A percentile compares a stretch with the other conserved stretches of the same genome.
These are phyloP conservation scores for Pseudotsuga menziesii DNA, from an alignment of 75 land plant genomes.

Conservation along the genomic window DNA sequence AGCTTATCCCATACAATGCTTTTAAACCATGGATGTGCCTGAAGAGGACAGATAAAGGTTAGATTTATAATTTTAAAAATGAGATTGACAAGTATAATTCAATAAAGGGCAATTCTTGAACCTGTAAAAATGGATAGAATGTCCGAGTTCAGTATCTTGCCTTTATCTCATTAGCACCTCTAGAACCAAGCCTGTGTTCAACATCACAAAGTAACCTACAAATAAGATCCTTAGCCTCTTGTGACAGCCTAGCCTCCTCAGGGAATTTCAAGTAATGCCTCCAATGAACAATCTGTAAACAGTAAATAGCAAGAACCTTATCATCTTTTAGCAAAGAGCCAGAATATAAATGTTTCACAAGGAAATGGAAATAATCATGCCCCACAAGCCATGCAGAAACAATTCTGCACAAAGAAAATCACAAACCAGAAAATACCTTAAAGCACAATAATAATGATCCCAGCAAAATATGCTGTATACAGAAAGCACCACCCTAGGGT, in stretches of 20 bases:
- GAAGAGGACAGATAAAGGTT: slow-evolving; percentile 1
- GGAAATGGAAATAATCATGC: not conserved
- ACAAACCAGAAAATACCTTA: not conserved
- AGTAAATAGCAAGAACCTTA: not conserved
- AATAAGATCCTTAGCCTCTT: slow-evolving; percentile 92
- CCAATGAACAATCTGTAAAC: slow-evolving; percentile 92
- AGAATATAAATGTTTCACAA: not conserved
- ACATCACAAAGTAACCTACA: slow-evolving; percentile 90
- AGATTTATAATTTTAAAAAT: not conserved
- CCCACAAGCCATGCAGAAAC: not conserved
- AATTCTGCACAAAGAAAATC: not conserved
- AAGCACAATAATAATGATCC: not conserved
- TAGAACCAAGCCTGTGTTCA: slow-evolving; percentile 81
- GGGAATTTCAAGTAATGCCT: slow-evolving; percentile 87
- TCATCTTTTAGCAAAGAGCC: not conserved
- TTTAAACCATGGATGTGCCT: slow-evolving; percentile 90
- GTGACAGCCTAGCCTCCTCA: slow-evolving; percentile 67
- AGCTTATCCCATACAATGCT: slow-evolving; percentile 75
- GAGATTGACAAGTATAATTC: not conserved
- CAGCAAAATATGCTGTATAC: too few species aligned
- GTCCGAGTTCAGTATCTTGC: slow-evolving; percentile 17
- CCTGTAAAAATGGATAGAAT: not conserved
- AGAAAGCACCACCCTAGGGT: too few species aligned
- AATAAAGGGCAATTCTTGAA: not conserved
- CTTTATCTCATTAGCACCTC: slow-evolving; percentile 81